phyloP scores from a whole-genome alignment of 768 basidiomycete species.

The Chalciporus chontae region DNA sequence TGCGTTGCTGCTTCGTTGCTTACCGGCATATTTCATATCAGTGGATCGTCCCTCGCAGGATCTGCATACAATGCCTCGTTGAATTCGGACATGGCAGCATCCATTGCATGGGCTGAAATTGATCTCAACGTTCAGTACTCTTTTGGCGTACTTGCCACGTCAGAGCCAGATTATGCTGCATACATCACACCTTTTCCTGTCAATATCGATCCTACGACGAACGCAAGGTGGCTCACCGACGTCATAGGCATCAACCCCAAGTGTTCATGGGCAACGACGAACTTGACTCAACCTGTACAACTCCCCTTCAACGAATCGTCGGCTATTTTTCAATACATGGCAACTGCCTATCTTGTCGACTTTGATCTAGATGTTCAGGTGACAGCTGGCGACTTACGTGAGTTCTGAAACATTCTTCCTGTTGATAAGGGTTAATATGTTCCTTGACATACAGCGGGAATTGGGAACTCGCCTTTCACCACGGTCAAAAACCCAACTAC shows the following conservation, averaged over 20 bases:
- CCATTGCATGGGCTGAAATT: constrained; percentile 24
- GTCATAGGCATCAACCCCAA: constrained; percentile 25
- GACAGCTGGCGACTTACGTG: neutral
- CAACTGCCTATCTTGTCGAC: constrained; percentile 14
- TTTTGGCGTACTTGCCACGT: constrained; percentile 10
- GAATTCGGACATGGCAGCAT: constrained; percentile 17
- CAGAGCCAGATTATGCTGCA: constrained; percentile 14
- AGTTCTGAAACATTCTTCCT: neutral
- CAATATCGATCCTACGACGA: constrained; percentile 13
- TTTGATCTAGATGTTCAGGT: constrained; percentile 20
- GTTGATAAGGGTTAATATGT: neutral
- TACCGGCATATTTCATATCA: constrained; percentile 1
- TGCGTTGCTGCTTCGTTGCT: neutral
- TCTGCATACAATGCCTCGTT: constrained; percentile 1
- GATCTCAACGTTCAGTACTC: constrained; percentile 25
- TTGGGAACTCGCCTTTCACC: neutral
- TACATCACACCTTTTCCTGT: constrained; percentile 21
- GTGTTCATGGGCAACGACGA: constrained; percentile 28
- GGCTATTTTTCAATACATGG: neutral
- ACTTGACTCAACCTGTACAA: constrained; percentile 16
- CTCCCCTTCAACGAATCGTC: constrained; percentile 9
- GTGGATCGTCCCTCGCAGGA: neutral
- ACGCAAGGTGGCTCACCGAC: constrained; percentile 27
- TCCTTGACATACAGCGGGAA: neutral
- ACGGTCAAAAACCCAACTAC: constrained; percentile 5